Evolutionary conservation across 2,329 filamentous ascomycete species (phyloP).

Genomic region (Epichloe uncinata): DNA sequence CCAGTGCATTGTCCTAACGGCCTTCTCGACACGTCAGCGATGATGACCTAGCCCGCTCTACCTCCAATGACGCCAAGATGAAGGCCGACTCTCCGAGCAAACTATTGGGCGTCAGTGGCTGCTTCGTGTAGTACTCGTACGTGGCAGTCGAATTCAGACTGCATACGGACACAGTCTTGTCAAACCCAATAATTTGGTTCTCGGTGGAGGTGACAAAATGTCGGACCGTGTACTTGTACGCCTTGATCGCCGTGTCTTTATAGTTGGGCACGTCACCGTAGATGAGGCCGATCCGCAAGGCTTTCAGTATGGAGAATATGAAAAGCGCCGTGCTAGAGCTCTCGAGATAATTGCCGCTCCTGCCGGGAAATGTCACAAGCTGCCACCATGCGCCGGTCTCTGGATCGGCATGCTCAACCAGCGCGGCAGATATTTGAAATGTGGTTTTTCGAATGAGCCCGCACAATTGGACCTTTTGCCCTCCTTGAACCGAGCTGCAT

Average conservation of each 20-base stretch:
- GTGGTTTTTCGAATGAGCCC: conserved; percentile 8
- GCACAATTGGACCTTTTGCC: conserved; percentile 2
- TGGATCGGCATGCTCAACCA: conserved; percentile 26
- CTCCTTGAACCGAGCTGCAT: background rate
- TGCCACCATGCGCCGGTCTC: conserved; percentile 43
- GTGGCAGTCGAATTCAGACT: conserved; percentile 28
- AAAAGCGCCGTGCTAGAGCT: conserved; percentile 47
- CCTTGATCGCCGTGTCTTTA: conserved; percentile 11
- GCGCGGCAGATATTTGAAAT: background rate
- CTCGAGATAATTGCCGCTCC: conserved; percentile 47
- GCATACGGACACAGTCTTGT: conserved; percentile 26
- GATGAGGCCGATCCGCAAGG: conserved; percentile 4
- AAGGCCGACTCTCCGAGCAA: conserved; percentile 24
- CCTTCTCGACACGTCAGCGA: background rate
- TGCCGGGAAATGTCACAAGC: conserved; percentile 31
- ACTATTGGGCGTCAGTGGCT: conserved; percentile 23
- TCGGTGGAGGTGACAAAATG: conserved; percentile 28
- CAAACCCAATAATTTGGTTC: conserved; percentile 30
- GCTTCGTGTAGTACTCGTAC: conserved; percentile 26
- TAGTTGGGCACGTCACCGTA: conserved; percentile 7
- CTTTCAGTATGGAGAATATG: conserved; percentile 23
- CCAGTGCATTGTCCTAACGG: too few species aligned
- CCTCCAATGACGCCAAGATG: conserved; percentile 24
- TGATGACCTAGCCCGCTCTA: conserved; percentile 10
- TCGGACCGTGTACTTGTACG: conserved; percentile 23